Conservation (phyloP, 208 protist genomes). For the Leishmania tarentolae region DNA sequence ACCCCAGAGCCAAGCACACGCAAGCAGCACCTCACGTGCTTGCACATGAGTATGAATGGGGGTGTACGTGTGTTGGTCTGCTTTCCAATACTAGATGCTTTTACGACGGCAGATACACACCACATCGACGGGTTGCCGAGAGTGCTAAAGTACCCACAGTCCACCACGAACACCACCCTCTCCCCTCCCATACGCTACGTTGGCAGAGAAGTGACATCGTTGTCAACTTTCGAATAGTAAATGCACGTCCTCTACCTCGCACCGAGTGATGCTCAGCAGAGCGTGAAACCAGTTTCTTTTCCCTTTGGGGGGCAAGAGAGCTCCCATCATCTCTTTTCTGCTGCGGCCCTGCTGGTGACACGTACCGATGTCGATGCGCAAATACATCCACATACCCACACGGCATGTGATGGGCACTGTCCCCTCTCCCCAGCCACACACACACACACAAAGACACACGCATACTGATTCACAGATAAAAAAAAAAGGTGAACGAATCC, state of each 20-base stretch:
- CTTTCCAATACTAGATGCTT: background rate
- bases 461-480: background rate
- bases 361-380: background rate
- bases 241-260: background rate
- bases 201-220: background rate
- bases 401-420: background rate
- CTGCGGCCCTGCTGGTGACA: background rate
- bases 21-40: background rate
- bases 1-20: slow-evolving; percentile 37
- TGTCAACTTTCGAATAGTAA: background rate
- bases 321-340: background rate
- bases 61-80: background rate
- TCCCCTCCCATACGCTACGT: background rate
- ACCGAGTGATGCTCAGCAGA: background rate
- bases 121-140: background rate
- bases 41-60: background rate
- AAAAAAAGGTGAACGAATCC: background rate
- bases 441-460: too few species aligned
- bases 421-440: background rate
- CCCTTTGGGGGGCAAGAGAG: background rate
- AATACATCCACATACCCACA: background rate
- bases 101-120: background rate
- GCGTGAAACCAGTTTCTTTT: background rate
- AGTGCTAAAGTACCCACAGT: background rate
- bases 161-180: background rate